A percentile compares a stretch with the other conserved stretches of the same genome.
These are phyloP conservation scores for Fusarium sp. DNA, from an alignment of 2,329 filamentous ascomycete genomes.

Conservation along the genomic window DNA sequence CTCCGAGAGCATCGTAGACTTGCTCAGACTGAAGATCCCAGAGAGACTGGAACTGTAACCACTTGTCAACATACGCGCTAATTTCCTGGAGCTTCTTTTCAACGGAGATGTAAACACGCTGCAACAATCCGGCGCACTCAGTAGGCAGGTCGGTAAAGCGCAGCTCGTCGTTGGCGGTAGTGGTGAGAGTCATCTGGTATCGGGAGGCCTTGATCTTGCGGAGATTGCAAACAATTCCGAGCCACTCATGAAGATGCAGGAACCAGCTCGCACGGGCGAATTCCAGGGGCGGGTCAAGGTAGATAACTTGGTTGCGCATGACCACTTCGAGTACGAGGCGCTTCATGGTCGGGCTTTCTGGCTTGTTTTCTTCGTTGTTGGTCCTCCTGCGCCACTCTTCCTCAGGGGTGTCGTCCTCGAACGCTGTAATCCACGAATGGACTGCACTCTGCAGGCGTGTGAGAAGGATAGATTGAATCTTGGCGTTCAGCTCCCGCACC, in stretches of 20 bases:
- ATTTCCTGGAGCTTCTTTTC: conserved; percentile 86
- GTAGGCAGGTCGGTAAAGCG: conserved; percentile 88
- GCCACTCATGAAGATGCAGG: conserved; percentile 90
- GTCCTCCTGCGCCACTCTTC: conserved; percentile 65
- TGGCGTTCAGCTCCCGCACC: conserved; percentile 87
- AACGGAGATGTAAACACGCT: conserved; percentile 83
- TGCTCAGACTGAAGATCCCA: conserved; percentile 98
- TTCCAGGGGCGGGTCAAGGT: conserved; percentile 92
- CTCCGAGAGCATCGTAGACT: conserved; percentile 90
- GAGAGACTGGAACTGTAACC: conserved; percentile 97
- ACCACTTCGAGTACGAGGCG: conserved; percentile 89
- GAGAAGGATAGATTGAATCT: conserved; percentile 83
- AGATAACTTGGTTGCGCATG: conserved; percentile 98
- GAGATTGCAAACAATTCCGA: conserved; percentile 90
- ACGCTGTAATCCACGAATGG: conserved; percentile 86
- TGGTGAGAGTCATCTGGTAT: conserved; percentile 88
- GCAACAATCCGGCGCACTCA: conserved; percentile 82
- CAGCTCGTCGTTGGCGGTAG: conserved; percentile 70
- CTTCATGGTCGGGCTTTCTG: conserved; percentile 73
- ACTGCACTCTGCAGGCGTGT: conserved; percentile 88
- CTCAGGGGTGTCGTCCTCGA: conserved; percentile 71
- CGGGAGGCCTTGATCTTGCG: conserved; percentile 94
- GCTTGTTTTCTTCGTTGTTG: conserved; percentile 59
- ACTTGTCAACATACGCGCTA: conserved; percentile 91
- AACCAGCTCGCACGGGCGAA: conserved; percentile 95